Conservation (phyloP, 306 rosid genomes). For the Medicago lupulina region DNA sequence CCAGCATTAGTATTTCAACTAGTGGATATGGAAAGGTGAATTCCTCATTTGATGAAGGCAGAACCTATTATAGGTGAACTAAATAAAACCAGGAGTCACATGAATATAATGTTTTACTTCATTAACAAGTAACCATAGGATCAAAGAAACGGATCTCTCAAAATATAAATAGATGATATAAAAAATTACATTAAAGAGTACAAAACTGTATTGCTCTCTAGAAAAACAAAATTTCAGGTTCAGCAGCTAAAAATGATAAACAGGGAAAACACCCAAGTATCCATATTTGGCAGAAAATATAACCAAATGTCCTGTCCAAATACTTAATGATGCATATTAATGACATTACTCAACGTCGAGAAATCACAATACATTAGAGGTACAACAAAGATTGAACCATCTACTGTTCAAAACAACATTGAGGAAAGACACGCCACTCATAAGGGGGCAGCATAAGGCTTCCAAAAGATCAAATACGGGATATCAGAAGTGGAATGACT, state of each 20-base stretch:
- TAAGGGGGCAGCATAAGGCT: conserved; percentile 2
- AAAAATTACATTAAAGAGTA: not conserved
- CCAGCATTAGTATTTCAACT: not conserved
- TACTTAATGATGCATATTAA: not conserved
- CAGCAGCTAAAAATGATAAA: not conserved
- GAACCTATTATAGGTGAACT: not conserved
- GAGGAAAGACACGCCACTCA: conserved; percentile 5
- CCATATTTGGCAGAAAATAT: not conserved
- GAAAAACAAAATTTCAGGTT: not conserved
- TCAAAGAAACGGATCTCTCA: not conserved
- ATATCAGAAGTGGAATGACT: conserved; percentile 78
- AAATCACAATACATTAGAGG: conserved; percentile 18
- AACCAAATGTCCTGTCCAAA: conserved; percentile 16
- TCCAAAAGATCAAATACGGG: conserved; percentile 67
- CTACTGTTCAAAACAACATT: conserved; percentile 26
- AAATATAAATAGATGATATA: not conserved
- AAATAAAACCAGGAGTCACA: not conserved
- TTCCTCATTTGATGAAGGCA: not conserved
- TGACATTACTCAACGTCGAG: conserved; percentile 13
- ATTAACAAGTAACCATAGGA: not conserved
- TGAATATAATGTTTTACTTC: not conserved
- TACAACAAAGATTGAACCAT: conserved; percentile 13
- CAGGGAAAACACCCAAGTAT: conserved; percentile 7
- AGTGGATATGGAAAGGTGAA: not conserved
- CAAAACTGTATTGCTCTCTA: not conserved